Evolutionary conservation across 164 flowering plant species (phyloP), one percentile per base, ranked within the genome.

Genomic region (Pachysandra terminalis): DNA sequence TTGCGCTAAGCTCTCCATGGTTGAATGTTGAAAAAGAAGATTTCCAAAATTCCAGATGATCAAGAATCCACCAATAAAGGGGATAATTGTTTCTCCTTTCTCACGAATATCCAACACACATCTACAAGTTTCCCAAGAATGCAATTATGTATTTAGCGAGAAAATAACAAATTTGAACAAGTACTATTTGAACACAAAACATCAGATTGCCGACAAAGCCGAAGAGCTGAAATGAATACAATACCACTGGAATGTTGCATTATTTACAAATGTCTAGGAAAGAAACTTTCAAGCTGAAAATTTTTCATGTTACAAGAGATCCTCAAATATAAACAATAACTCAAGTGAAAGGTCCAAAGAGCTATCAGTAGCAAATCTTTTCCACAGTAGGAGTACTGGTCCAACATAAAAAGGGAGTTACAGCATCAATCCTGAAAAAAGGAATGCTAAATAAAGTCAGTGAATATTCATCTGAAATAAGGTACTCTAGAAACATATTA

Each of bases 1-100:
- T 64, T 92, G 98, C 56, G 90, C 93, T 73, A 95, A 83, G 78
- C 89, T 84, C 83, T 91, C 97, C 97, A 94, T 91, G 51, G 66
- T 37, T 63, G 71, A 66, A 32, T 32, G 37, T 58, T 69, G 65
- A n/a, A 40, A 21, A 51, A 73, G 70, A 32, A 66, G 41, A 24
- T 63, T 72, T 77, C 70, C 75, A 68, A 76, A 67, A 48, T 52
- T 65, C 71, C 71, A 74, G 71, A 70, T 68, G 60, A 68, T 74
- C 75, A 76, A 66, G 72, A 68, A 80, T 70, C 78, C 75, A 71
- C 78, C 78, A 71, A 57, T 49, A 62, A 73, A 71, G 70, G 63
- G 61, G 68, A 68, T 68, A 67, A 63, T n/a, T 59, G 67, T 64
- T 77, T 80, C 77, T 67, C 67, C 79, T 72, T 67, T 70, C 64